Evolutionary conservation across 371 early-diverging fungal genomes (phyloP), one percentile per base, ranked within the genome.

Genomic region (Haplosporangium sp.): DNA sequence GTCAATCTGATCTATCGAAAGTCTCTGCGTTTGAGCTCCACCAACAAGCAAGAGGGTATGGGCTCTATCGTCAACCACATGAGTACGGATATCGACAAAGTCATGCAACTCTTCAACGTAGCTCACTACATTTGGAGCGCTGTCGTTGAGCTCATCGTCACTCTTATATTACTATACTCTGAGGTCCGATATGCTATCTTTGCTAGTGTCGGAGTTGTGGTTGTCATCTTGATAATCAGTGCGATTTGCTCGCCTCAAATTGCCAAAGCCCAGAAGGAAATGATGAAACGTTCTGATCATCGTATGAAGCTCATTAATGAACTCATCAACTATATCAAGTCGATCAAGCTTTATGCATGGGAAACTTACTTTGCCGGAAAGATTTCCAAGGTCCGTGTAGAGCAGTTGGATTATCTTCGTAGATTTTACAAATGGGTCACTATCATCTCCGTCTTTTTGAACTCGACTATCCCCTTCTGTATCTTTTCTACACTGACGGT

Each of bases 1-100:
- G 91, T 93, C 19, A 92, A 94, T 2, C 88, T 95, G 17, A 90
- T 97, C 52, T 97, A 96, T 78, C 91, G 90, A 77, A 97, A 97
- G 82, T 86, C 94, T 0, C 77, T 96, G 69, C 84, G 88, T 2
- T 86, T 97, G 42, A 94, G 95, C 60, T 92, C 92, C 67, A 86
- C 88, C 8, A 90, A 93, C 71, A 89, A 96, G 10, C 95, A 95
- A 76, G 86, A 87, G 58, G 93, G 90, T 19, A 95, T 74, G 69
- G 83, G 77, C 11, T 35, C 92, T 66, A 95, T 96, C 68, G 93
- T 94, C 37, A 97, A 96, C 66, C 90, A 89, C 50, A 96, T 96
- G 96, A 91, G 92, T 64, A 95, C 95, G 1, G 97, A 97, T 84
- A 92, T 95, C 17, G 90, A 92, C 67, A 83, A 90, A 66, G 72